Evolutionary conservation across 805 yeast genomes (phyloP), one percentile per base, ranked within the genome.

Genomic region (Metschnikowia kofuensis): DNA sequence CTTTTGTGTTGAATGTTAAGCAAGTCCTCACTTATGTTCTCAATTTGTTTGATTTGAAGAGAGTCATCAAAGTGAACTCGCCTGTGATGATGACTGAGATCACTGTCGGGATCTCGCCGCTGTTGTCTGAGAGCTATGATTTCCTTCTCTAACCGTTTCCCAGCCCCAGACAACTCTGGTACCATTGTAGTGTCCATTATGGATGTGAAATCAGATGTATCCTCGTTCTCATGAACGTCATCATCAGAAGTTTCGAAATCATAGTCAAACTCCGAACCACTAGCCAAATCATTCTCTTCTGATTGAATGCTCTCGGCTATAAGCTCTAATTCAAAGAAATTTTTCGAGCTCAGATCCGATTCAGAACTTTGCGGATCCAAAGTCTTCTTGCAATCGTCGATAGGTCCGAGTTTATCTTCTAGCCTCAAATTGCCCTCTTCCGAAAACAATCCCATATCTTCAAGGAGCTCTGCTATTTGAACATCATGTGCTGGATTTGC

Each of bases 1-100:
- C 45, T 50, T 37, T 40, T 47, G 48, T 58, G 54, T 40, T 62
- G 58, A 13, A 60, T 62, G 13, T 65, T 56, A 52, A 63, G 74
- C 51, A 80, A 57, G 35, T 73, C 73, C 30, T 73, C 74, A 59
- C 84, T 80, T 2, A 82, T 69, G 53, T 81, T 78, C 42, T 80
- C 85, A 42, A 85, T 73, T 48, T 81, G 82, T 52, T 82, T 83
- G 10, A 85, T 76, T 40, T 82, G 79, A 31, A 82, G 68, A 2
- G 67, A 67, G 1, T 72, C 71, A 0, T 83, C 72, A 65, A 84
- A 85, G 14, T 75, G 63, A 9, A 85, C 89, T 2, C 77, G 65
- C 55, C 39, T 41, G 31, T 29, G 30, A 13, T 32, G 11, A 2
- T 34, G 28, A 13, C 21, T 11, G 27, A 16, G 14, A 6, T 31